Base-by-base conservation (phyloP, 2,329 filamentous ascomycete genomes). In the Nannizzia gypsea region DNA sequence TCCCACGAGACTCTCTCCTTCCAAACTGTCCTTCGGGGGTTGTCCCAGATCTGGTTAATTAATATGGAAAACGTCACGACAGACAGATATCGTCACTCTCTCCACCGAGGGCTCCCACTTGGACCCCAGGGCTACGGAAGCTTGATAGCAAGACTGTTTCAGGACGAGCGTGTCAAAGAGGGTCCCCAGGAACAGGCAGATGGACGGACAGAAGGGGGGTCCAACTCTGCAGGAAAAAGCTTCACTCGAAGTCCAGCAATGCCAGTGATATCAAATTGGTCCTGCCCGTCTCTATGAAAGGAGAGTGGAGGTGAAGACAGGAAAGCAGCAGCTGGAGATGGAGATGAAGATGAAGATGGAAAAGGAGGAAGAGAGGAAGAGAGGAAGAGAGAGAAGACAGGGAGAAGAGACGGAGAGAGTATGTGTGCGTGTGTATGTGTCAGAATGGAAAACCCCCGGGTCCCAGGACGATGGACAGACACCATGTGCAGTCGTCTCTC, bases 31-130 rank as follows among this genome's bases (percentile, higher is more conserved):
- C 44, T n/a, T 50, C 44, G 44, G 44, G 44, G 44, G 20, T 50
- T 13, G 44, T 50, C 44, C 44, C 44, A 15, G 44, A 50, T 50
- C 44, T 26, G 44, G 44, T 50, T 26, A 50, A 50, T n/a, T 26
- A 15, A 15, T n/a, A 36, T 36, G 31, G 22, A 24, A 20, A 24
- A 46, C 42, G 42, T 46, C 44, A 46, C 17, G 22, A 20, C n/a
- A 24, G 42, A 17, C n/a, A n/a, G n/a, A n/a, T 50, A 50, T 50
- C 44, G 44, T 50, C 44, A 50, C 44, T 50, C 44, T 50, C 44
- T 50, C 44, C 44, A 50, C 44, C 42, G n/a, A 11, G 13, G 31
- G 31, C 31, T 22, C 42, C 42, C 20, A 22, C 17, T 20, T 44
- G 15, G 40, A 20, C 17, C 40, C 40, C 42, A 46, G 42, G 20